Percentiles rank a stretch among this genome's conserved stretches.
phyloP scores from a whole-genome alignment of 352 stramenopile genomes.

The Pythium aristosporum region DNA sequence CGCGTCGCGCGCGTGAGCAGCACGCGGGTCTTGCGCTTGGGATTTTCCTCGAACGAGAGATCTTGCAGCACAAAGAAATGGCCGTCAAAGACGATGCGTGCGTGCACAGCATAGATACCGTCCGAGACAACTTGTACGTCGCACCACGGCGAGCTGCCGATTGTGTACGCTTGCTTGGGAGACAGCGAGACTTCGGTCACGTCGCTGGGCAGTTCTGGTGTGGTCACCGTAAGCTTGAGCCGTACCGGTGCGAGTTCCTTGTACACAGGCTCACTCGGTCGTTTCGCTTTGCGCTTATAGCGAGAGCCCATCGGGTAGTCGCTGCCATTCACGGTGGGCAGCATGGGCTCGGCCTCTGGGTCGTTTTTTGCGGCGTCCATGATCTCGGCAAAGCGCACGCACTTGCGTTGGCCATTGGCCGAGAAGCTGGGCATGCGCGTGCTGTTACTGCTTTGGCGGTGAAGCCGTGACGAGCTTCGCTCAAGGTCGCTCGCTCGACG shows the following conservation, averaged over 20 bases:
- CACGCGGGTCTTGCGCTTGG: conserved; percentile 50
- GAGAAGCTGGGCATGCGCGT: conserved; percentile 18
- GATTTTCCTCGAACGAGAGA: conserved; percentile 66
- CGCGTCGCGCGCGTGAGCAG: conserved; percentile 44
- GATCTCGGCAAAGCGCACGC: conserved; percentile 23
- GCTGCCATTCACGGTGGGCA: conserved; percentile 31
- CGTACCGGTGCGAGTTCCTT: conserved; percentile 5
- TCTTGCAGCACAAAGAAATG: conserved; percentile 70
- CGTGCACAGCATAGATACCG: conserved; percentile 52
- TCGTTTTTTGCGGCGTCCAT: conserved; percentile 20
- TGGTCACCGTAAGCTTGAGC: conserved; percentile 20
- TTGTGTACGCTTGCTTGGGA: conserved; percentile 39
- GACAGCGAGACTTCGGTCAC: conserved; percentile 18
- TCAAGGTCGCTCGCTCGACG: conserved; percentile 26
- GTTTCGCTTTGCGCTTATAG: conserved; percentile 45
- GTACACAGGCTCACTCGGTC: conserved; percentile 16
- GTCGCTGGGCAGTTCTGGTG: conserved; percentile 23
- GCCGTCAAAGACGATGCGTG: conserved; percentile 62
- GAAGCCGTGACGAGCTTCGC: conserved; percentile 6
- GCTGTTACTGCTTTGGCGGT: conserved; percentile 14
- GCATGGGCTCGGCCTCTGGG: conserved; percentile 15
- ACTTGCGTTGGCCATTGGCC: conserved; percentile 12
- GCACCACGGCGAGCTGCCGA: conserved; percentile 54
- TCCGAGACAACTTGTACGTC: conserved; percentile 50
- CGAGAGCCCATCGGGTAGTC: conserved; percentile 37